Evolutionary conservation across 2,329 filamentous ascomycete genomes (phyloP).

Genomic region (Arthrinium phaeospermum): DNA sequence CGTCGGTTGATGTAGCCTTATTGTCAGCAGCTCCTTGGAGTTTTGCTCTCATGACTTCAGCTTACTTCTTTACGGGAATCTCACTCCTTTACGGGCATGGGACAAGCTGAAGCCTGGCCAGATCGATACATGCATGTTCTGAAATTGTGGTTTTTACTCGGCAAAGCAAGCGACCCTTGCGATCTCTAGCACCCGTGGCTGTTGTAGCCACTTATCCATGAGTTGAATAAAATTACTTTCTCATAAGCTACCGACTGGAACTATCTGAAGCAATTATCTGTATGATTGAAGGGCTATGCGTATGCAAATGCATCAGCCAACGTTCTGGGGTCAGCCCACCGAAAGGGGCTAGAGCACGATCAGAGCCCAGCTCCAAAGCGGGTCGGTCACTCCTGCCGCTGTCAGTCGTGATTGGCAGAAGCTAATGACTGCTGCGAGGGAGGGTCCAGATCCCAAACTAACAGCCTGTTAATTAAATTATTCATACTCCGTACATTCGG

Average conservation of each 20-base stretch:
- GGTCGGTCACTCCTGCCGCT: not conserved
- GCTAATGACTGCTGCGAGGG: not conserved
- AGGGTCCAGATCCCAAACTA: slow-evolving; percentile 9
- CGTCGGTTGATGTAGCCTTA: slow-evolving; percentile 37
- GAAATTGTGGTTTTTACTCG: not conserved
- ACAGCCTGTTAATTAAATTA: slow-evolving; percentile 16
- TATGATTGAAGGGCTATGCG: not conserved
- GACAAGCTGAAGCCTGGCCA: slow-evolving; percentile 11
- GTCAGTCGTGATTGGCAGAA: not conserved
- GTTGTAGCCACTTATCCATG: not conserved
- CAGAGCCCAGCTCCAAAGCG: not conserved
- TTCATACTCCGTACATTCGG: not conserved
- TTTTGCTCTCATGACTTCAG: slow-evolving; percentile 13
- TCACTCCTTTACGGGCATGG: not conserved
- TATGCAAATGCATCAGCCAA: not conserved
- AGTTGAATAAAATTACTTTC: not conserved
- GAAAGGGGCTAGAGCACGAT: not conserved
- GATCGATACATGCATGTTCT: slow-evolving; percentile 16
- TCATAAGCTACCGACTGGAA: not conserved
- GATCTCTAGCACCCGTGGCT: too few species aligned
- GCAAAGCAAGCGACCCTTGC: not conserved
- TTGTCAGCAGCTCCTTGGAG: slow-evolving; percentile 34
- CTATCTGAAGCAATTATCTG: not conserved
- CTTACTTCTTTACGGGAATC: not conserved
- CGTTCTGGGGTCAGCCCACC: not conserved